Base-by-base conservation (phyloP, 2,329 filamentous ascomycete species). In the Fusarium sp. region DNA sequence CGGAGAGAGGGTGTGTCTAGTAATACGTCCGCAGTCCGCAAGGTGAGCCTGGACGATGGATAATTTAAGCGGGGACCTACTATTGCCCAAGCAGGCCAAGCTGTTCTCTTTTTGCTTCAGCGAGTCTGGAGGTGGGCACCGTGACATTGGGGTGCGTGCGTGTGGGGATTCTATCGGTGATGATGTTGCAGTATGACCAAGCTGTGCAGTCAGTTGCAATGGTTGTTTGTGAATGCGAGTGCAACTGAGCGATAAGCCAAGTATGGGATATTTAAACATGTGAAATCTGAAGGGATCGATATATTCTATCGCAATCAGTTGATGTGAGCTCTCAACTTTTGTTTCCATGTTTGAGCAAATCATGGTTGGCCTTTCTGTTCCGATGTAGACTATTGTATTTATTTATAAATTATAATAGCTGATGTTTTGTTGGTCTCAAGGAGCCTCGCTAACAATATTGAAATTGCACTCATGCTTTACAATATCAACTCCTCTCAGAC, bases 71-170 rank as follows among this genome's bases (percentile, higher is more conserved):
- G 53, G 67, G 56, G 56, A 60, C 51, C 55, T 68, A 62, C 60
- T 52, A 56, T 28, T 11, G 9, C 28, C 67, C 51, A 55, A 65
- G 53, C 44, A 26, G 60, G 68, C 49, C 70, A 71, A 30, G 28
- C 28, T 30, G 28, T 30, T 30, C 28, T 30, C 28, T 30, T 30
- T 28, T 30, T 30, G 32, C 60, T 33, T 33, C 10, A 15, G 44
- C 32, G 52, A 65, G 67, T 72, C 70, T 67, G 61, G 70, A 72
- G 70, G 67, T 68, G 69, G 64, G 64, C 64, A 59, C 57, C 40
- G 44, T 67, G 52, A 67, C 65, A 68, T 67, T 65, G 58, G 55
- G 50, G 46, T 72, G 65, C 44, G 53, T 56, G 40, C 20, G 26
- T 52, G 66, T 67, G 57, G 66, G 30, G 66, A 69, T 65, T 28